Evolutionary conservation across 2,329 filamentous ascomycete species (phyloP).

Genomic region (Chaetomiaceae sp.): DNA sequence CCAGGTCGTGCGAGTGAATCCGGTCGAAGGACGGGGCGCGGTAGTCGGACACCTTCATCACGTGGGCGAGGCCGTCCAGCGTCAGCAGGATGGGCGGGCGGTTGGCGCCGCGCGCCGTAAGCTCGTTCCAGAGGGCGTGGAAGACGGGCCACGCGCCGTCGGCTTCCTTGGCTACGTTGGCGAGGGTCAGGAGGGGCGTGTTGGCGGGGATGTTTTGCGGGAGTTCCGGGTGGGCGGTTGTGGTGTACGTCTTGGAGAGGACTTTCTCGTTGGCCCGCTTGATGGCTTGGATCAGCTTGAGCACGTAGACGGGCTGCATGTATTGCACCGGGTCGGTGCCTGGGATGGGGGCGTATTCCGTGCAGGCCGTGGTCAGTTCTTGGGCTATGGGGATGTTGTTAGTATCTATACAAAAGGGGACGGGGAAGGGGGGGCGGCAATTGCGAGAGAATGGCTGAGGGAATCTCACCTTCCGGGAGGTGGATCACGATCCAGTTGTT

Average conservation of each 20-base stretch:
- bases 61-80: constrained; percentile 74
- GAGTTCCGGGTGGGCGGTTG: constrained; percentile 41
- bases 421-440: neutral
- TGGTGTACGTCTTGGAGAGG: constrained; percentile 49
- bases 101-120: constrained; percentile 44
- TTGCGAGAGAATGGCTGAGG: too few relatives aligned
- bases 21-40: constrained; percentile 63
- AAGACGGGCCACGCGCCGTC: constrained; percentile 79
- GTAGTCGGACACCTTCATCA: constrained; percentile 77
- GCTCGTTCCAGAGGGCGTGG: constrained; percentile 74
- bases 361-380: constrained; percentile 75
- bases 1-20: constrained; percentile 83
- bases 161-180: constrained; percentile 66
- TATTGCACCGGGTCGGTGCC: constrained; percentile 58
- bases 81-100: constrained; percentile 64
- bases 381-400: constrained; percentile 51
- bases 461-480: constrained; percentile 90
- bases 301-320: constrained; percentile 72
- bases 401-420: constrained; percentile 22
- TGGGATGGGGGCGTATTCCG: constrained; percentile 70
- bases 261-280: constrained; percentile 65
- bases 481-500: constrained; percentile 87
- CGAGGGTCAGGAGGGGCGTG: constrained; percentile 64
- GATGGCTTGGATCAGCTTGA: constrained; percentile 69
- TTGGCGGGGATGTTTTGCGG: constrained; percentile 51